Evolutionary conservation across 148 eudicot species (phyloP), one percentile per base, ranked within the genome.

Genomic region (Spergularia marina): DNA sequence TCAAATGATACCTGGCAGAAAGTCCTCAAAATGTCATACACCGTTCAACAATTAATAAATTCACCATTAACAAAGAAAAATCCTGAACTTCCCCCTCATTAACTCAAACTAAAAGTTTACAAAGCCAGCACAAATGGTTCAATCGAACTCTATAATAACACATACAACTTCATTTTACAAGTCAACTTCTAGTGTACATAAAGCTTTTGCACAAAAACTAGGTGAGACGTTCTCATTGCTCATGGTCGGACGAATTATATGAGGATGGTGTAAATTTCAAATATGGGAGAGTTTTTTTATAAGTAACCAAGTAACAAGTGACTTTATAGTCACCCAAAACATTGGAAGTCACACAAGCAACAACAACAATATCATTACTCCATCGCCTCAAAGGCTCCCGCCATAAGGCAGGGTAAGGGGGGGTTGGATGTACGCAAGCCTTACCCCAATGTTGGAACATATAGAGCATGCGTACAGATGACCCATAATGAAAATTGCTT

Each of bases 1-100:
- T 92, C 84, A 92, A 81, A 88, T 95, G 99, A 74, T 95, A 95
- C 97, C 99, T 95, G 91, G 47, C 62, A 51, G 68, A 64, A 74
- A 49, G 68, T 52, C 20, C 59, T 21, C 81, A 44, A 40, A 61
- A 59, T 67, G 68, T 72, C 52, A 47, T 11, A 47, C 12, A 53
- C 15, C 57, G 21, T 52, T 6, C 41, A 39, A 65, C 30, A 53
- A 41, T 0, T 12, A 23, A n/a, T 40, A 34, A 64, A 9, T 30
- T 30, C 36, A 30, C 36, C 36, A 30, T 30, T 1, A 30, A 30
- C 36, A 30, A 30, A 30, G 36, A 30, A 2, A 30, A 30, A 30
- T 2, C 36, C 36, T 30, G 0, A 30, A 30, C 36, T 2, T 30
- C 36, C 36, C 36, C 36, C 36, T 30, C 36, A 30, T 2, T 30